Percentiles rank a stretch among this genome's conserved stretches.
These are phyloP conservation scores for Blastocystis sp. DNA, from an alignment of 352 stramenopile species.

Conservation along the genomic window DNA sequence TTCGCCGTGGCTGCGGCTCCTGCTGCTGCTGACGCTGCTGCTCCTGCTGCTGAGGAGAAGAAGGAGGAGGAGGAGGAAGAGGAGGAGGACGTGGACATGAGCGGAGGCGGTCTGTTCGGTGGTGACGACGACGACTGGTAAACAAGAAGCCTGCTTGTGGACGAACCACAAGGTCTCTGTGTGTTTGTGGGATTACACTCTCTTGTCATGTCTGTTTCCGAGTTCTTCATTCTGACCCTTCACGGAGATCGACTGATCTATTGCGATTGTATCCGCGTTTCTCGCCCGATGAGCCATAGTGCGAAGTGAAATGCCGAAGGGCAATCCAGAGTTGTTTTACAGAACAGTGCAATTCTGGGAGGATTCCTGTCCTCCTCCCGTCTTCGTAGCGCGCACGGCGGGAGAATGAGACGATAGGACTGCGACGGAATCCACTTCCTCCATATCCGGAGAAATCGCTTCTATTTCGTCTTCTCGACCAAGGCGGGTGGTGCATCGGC, in stretches of 20 bases:
- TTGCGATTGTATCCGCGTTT: conserved; percentile 51
- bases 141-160: conserved; percentile 1
- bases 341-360: conserved; percentile 65
- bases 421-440: conserved; percentile 68
- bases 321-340: conserved; percentile 62
- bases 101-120: too few species aligned
- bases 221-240: conserved; percentile 68
- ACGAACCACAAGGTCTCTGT: conserved; percentile 27
- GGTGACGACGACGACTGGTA: too few species aligned
- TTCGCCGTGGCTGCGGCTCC: conserved; percentile 81
- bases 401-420: conserved; percentile 15
- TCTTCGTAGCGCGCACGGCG: conserved; percentile 5
- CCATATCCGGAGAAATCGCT: conserved; percentile 61
- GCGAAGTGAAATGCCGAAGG: conserved; percentile 68
- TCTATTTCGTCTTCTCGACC: conserved; percentile 68
- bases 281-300: not conserved
- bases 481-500: not conserved
- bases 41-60: conserved; percentile 1
- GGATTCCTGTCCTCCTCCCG: conserved; percentile 52
- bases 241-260: conserved; percentile 67
- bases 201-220: conserved; percentile 68
- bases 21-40: conserved; percentile 10
- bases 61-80: conserved; percentile 73
- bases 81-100: conserved; percentile 68
- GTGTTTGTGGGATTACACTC: conserved; percentile 41